Evolutionary conservation across 306 rosid genomes (phyloP).

Genomic region (Ammopiptanthus mongolicus): DNA sequence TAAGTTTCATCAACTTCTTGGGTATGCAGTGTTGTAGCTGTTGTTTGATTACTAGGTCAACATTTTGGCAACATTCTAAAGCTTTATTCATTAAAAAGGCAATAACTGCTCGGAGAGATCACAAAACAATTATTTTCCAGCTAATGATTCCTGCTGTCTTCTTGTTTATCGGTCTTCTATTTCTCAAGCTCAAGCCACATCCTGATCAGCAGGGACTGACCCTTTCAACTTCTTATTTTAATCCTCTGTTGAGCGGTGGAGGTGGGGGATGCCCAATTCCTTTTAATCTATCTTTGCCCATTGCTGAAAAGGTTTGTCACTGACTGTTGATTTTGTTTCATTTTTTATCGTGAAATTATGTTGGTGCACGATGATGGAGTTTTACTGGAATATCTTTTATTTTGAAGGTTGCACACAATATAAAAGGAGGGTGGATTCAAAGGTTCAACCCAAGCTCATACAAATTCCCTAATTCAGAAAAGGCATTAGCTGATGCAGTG

Average conservation of each 20-base stretch:
- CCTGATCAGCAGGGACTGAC: slow-evolving; percentile 81
- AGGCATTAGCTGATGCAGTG: slow-evolving; percentile 67
- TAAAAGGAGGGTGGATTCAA: slow-evolving; percentile 89
- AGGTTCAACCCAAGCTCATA: slow-evolving; percentile 50
- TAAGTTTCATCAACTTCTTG: slow-evolving; percentile 53
- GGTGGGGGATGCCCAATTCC: slow-evolving; percentile 99
- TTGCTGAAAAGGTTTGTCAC: slow-evolving; percentile 74
- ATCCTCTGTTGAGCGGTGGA: slow-evolving; percentile 80
- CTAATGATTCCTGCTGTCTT: slow-evolving; percentile 85
- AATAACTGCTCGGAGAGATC: slow-evolving; percentile 91
- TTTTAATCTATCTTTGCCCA: slow-evolving; percentile 64
- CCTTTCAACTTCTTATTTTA: slow-evolving; percentile 82
- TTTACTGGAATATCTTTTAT: slow-evolving; percentile 17
- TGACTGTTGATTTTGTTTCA: slow-evolving; percentile 15
- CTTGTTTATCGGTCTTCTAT: slow-evolving; percentile 80
- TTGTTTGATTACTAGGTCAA: slow-evolving; percentile 63
- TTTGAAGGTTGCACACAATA: slow-evolving; percentile 60
- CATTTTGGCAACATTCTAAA: slow-evolving; percentile 83
- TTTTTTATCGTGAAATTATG: background rate
- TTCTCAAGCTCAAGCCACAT: slow-evolving; percentile 95
- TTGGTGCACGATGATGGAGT: slow-evolving; percentile 21
- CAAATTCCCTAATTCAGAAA: slow-evolving; percentile 70
- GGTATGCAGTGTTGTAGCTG: slow-evolving; percentile 65
- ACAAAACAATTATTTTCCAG: slow-evolving; percentile 83
- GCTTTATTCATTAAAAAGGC: slow-evolving; percentile 83